Evolutionary conservation across 2,329 filamentous ascomycete species (phyloP), one percentile per base, ranked within the genome.

Genomic region (Sporothrix sp.): DNA sequence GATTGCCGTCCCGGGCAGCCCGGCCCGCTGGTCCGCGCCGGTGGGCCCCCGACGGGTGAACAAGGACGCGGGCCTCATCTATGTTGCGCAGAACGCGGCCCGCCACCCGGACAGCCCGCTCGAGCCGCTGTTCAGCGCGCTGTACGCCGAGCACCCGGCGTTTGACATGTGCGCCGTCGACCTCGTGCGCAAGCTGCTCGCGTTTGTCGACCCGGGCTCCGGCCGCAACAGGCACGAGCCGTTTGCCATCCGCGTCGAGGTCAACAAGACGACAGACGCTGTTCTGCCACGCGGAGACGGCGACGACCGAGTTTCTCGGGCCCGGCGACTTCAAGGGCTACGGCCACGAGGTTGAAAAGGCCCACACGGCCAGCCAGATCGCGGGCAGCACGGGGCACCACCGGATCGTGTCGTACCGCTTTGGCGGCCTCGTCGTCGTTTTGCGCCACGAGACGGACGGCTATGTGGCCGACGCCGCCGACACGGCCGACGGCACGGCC

Each of bases 151-250:
- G 7, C 40, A 70, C 20, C 68, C 71, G 10, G 59, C 60, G 0
- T 70, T 70, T 43, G 62, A 72, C 27, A 58, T 74, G 14, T 25
- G 56, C 21, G 36, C 57, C 0, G 54, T 69, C 42, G 67, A 74
- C 55, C 51, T 75, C 10, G 61, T 75, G 18, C 68, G 71, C 27
- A 75, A 75, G 58, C 67, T 75, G 18, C 62, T 75, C 1, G 62
- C 62, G 2, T 73, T 75, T 52, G 53, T 73, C 44, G 59, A 67
- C 30, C 63, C 63, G 1, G 46, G 16, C 7, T 52, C 57, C 36
- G 28, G n/a, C 23, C 13, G 23, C 4, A 18, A 42, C 25, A 23
- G 38, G 4, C 53, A 62, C 28, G 60, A 68, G 13, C 9, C 59
- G 5, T 74, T 74, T 54, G 63, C 60, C n/a, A 71, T 75, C 36